phyloP scores from a whole-genome alignment of 805 yeast genomes.

The Candida lessepsii region DNA sequence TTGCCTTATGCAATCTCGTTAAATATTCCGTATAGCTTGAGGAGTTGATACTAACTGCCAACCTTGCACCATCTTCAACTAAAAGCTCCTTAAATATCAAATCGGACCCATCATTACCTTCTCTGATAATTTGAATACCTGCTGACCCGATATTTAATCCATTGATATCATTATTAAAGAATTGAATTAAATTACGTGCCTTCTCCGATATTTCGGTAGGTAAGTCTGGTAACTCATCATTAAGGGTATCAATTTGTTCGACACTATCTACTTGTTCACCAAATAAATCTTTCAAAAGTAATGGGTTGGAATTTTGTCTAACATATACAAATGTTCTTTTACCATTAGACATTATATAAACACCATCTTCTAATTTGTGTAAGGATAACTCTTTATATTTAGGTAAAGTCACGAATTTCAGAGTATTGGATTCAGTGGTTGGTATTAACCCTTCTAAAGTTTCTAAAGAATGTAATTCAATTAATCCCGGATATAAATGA shows the following conservation, averaged over 20 bases:
- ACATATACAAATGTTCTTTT: constrained; percentile 58
- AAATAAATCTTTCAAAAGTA: constrained; percentile 70
- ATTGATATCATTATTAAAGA: constrained; percentile 40
- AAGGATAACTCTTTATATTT: constrained; percentile 43
- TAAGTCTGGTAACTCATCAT: constrained; percentile 65
- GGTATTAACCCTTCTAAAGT: constrained; percentile 49
- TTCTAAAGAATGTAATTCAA: constrained; percentile 64
- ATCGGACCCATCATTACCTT: constrained; percentile 62
- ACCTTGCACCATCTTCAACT: constrained; percentile 65
- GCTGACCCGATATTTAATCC: constrained; percentile 31
- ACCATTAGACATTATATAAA: constrained; percentile 76
- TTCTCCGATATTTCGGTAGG: constrained; percentile 69
- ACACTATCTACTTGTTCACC: constrained; percentile 51
- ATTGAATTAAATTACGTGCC: constrained; percentile 60
- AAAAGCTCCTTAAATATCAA: constrained; percentile 52
- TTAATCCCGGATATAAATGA: constrained; percentile 76
- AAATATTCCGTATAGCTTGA: constrained; percentile 66
- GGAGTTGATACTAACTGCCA: constrained; percentile 32
- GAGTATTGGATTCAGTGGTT: constrained; percentile 34
- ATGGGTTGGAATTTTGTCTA: constrained; percentile 64
- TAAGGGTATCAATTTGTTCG: constrained; percentile 45
- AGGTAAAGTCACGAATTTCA: constrained; percentile 50
- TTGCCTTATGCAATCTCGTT: constrained; percentile 62
- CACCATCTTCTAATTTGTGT: constrained; percentile 62
- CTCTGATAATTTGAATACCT: constrained; percentile 61